Evolutionary conservation across 345 rosid species (phyloP).

Genomic region (Viola odorata): DNA sequence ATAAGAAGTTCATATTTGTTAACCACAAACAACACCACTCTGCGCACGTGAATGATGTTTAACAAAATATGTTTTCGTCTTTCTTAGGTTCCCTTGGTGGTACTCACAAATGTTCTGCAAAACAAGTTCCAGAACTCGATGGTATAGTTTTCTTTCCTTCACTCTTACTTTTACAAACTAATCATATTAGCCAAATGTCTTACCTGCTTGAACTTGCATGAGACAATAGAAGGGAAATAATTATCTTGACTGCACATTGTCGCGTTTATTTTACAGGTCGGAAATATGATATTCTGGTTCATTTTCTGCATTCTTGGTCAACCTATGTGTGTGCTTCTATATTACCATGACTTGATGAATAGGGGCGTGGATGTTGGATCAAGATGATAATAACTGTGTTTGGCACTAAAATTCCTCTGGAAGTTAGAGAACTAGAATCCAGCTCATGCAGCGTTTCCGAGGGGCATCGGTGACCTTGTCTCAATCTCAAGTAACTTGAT

Average conservation of each 20-base stretch:
- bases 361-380: constrained; percentile 40
- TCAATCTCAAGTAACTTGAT: too few species aligned
- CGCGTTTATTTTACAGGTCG: constrained; percentile 47
- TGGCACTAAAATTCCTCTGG: not conserved
- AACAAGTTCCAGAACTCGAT: constrained; percentile 62
- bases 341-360: constrained; percentile 94
- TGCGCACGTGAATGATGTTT: not conserved
- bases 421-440: too few species aligned
- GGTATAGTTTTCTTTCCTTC: constrained; percentile 37
- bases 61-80: not conserved
- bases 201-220: not conserved
- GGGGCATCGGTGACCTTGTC: too few species aligned
- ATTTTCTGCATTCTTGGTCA: constrained; percentile 91
- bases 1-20: not conserved
- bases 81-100: constrained; percentile 75
- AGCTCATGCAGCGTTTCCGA: too few species aligned
- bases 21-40: not conserved
- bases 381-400: constrained; percentile 4
- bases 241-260: not conserved
- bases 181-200: not conserved
- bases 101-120: constrained; percentile 71
- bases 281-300: constrained; percentile 96
- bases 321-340: constrained; percentile 90
- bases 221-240: not conserved
- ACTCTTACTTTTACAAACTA: not conserved